A percentile compares a stretch with the other conserved stretches of the same genome.
These are phyloP conservation scores for Leccinum colubrinum DNA, from an alignment of 1,284 basidiomycete species.

Conservation along the genomic window DNA sequence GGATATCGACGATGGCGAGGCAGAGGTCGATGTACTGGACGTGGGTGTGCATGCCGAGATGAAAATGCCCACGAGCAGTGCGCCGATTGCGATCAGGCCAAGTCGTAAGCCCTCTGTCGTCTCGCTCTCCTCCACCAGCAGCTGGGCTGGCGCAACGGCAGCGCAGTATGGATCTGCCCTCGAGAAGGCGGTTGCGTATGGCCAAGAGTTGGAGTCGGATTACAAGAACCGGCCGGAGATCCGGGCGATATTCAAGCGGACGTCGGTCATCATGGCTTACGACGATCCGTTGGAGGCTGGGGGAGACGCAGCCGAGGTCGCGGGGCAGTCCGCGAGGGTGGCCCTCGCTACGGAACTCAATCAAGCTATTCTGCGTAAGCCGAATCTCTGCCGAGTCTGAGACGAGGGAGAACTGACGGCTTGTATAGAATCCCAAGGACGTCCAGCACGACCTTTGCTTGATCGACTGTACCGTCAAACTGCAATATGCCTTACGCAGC, in stretches of 20 bases:
- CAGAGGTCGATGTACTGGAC: conserved; percentile 12
- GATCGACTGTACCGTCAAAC: conserved; percentile 77
- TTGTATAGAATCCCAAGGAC: conserved; percentile 68
- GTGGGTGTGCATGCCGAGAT: conserved; percentile 21
- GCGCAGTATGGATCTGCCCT: conserved; percentile 56
- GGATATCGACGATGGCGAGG: conserved; percentile 51
- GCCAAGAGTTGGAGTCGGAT: conserved; percentile 64
- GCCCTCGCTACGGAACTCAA: conserved; percentile 76
- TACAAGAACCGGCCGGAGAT: conserved; percentile 70
- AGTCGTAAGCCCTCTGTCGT: conserved; percentile 28
- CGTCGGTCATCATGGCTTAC: conserved; percentile 78
- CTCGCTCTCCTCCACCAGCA: conserved; percentile 25
- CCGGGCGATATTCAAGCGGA: conserved; percentile 61
- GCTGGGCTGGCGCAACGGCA: conserved; percentile 32
- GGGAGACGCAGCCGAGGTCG: conserved; percentile 62
- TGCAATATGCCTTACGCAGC: conserved; percentile 58
- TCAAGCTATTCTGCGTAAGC: conserved; percentile 75
- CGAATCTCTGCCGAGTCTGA: conserved; percentile 2
- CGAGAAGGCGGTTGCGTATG: conserved; percentile 64
- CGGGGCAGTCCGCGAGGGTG: conserved; percentile 61
- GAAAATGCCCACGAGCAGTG: conserved; percentile 22
- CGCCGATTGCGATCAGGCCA: conserved; percentile 31
- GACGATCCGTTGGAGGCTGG: conserved; percentile 66
- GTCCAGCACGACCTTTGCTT: conserved; percentile 65
- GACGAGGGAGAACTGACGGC: conserved; percentile 6